A percentile compares a stretch with the other conserved stretches of the same genome.
Conservation (phyloP, 345 rosid genomes). For the Schrenkiella parvula region DNA sequence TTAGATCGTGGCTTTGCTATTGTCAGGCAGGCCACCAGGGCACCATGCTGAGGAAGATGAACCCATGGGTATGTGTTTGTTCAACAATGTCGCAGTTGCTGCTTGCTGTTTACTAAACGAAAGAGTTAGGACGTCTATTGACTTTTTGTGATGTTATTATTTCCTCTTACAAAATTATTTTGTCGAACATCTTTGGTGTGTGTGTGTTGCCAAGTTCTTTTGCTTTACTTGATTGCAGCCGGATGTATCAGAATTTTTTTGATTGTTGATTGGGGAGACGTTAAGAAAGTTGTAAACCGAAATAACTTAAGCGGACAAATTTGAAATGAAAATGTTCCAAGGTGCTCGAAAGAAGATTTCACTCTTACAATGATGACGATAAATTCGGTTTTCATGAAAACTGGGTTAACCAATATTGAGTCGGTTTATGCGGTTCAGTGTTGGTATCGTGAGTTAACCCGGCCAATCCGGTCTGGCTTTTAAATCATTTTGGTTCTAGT, state of each 20-base stretch:
- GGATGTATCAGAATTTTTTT: constrained; percentile 65
- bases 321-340: no score
- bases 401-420: no score
- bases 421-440: no score
- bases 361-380: no score
- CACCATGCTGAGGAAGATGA: constrained; percentile 89
- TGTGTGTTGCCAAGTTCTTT: background rate
- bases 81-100: constrained; percentile 88
- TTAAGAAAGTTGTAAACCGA: no score
- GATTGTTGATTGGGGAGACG: constrained; percentile 98
- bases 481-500: no score
- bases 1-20: constrained; percentile 74
- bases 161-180: background rate
- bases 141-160: background rate
- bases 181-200: background rate
- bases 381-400: no score
- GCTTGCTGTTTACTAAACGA: constrained; percentile 57
- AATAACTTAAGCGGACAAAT: no score
- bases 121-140: constrained; percentile 43
- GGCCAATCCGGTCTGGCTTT: no score
- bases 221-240: constrained; percentile 36
- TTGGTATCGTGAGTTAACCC: no score
- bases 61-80: constrained; percentile 90
- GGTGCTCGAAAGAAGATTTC: no score
- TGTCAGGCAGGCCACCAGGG: constrained; percentile 96